Percentiles rank a stretch among this genome's conserved stretches.
These are phyloP conservation scores for Xylariaceae sp. DNA, from an alignment of 2,329 filamentous ascomycete genomes.

Conservation along the genomic window DNA sequence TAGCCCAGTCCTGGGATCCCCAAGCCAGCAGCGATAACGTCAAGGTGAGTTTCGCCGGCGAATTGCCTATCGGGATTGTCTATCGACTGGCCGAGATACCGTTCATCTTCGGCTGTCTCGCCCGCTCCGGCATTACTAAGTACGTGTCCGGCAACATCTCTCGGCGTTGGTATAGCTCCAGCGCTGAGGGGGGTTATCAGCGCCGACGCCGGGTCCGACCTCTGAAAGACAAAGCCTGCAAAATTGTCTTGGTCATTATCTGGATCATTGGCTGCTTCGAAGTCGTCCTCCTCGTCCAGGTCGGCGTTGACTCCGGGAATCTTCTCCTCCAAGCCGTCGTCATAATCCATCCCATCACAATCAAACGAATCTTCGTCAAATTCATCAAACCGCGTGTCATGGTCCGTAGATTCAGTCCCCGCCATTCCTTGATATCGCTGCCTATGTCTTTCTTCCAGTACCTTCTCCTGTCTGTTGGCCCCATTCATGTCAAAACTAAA, in stretches of 20 bases:
- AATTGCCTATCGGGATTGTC: conserved; percentile 6
- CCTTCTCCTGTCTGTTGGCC: conserved; percentile 60
- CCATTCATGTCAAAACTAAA: conserved; percentile 80
- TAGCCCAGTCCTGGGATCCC: conserved; percentile 37
- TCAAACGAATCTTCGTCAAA: conserved; percentile 57
- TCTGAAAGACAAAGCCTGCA: conserved; percentile 53
- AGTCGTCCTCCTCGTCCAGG: conserved; percentile 38
- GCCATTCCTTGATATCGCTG: conserved; percentile 60
- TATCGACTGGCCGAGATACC: conserved; percentile 9
- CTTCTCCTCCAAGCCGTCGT: conserved; percentile 60
- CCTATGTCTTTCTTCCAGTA: conserved; percentile 67
- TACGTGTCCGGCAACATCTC: conserved; percentile 48
- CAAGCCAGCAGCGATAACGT: conserved; percentile 33
- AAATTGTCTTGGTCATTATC: conserved; percentile 57
- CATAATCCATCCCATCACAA: conserved; percentile 60
- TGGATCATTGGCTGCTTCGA: conserved; percentile 37
- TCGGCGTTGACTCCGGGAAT: conserved; percentile 54
- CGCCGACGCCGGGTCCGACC: conserved; percentile 47
- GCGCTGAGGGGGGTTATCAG: conserved; percentile 46
- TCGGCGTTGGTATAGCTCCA: conserved; percentile 45
- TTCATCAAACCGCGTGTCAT: conserved; percentile 54
- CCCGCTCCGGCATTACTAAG: conserved; percentile 54
- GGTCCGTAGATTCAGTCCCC: conserved; percentile 33
- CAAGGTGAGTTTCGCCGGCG: conserved; percentile 9
- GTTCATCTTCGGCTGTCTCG: conserved; percentile 35